Evolutionary conservation across 2,329 filamentous ascomycete species (phyloP), one percentile per base, ranked within the genome.

Genomic region (Fusarium devonianum): DNA sequence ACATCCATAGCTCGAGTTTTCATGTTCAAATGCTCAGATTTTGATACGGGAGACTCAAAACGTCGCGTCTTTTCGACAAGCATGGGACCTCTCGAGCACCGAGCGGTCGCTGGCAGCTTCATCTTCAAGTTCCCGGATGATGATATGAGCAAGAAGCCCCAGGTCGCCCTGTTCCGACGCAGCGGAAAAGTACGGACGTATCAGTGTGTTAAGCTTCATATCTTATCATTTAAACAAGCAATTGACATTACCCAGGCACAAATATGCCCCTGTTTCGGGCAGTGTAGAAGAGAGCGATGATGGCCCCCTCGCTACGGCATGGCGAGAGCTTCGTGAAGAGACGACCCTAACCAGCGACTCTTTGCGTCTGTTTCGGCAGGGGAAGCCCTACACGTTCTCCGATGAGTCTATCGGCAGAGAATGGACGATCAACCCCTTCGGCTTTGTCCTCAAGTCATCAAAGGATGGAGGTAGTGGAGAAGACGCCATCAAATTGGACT

Each of bases 391-490:
- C 58, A 72, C 73, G 2, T 85, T 88, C 53, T 60, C 63, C 5
- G 85, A 88, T 57, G 63, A 73, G 4, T 71, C 71, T 0, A 69
- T 85, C 11, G 73, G 77, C 14, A 78, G 82, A 17, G 73, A 81
- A 62, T 88, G 85, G 85, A 83, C 75, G 5, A 76, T 88, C 36
- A 75, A 85, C 51, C 83, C 85, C 0, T 88, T 88, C 57, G 79
- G 76, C 0, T 88, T 82, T 64, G 68, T 75, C 7, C 71, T 87
- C 18, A 78, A 72, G 7, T 54, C 66, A 0, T 69, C 28, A 13
- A 38, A 30, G 8, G 52, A 62, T 2, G 60, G 52, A 18, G 53
- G 58, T 17, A 35, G 74, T 23, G 73, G 72, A 3, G 76, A 79
- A 45, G 64, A 73, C 9, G 72, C 71, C 5, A 83, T 88, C 45